phyloP scores from a whole-genome alignment of 306 rosid genomes.

The Corylus heterophylla region DNA sequence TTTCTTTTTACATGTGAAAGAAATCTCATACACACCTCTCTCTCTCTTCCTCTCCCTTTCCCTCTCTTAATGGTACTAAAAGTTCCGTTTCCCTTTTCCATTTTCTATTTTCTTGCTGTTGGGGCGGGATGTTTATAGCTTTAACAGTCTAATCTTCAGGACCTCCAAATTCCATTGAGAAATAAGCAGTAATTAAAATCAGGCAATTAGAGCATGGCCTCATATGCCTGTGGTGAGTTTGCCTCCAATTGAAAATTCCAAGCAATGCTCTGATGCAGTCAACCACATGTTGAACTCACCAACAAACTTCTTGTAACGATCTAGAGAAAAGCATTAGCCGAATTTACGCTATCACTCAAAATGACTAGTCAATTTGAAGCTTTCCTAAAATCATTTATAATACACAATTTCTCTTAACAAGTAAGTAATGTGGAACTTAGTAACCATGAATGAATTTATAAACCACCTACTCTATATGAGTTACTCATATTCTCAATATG shows the following conservation, averaged over 20 bases:
- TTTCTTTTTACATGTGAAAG: background rate
- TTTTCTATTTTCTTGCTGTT: background rate
- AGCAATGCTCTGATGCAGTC: background rate
- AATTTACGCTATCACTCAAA: too few species aligned
- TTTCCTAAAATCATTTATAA: too few species aligned
- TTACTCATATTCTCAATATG: too few species aligned
- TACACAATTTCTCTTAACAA: too few species aligned
- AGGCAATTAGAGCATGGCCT: slow-evolving; percentile 4
- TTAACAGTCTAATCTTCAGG: background rate
- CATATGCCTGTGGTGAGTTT: background rate
- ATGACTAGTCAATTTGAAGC: too few species aligned
- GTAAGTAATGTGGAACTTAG: too few species aligned
- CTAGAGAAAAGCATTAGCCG: too few species aligned
- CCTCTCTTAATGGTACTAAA: background rate
- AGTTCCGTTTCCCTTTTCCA: background rate
- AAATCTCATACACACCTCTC: background rate
- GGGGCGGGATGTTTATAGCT: background rate
- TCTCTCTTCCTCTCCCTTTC: background rate
- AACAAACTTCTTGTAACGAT: background rate
- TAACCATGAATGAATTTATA: too few species aligned
- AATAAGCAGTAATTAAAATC: background rate
- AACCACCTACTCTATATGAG: too few species aligned
- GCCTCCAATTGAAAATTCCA: background rate
- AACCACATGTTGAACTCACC: background rate
- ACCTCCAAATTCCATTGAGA: background rate